These are phyloP conservation scores for Raffaelea arxii DNA, from an alignment of 2,329 filamentous ascomycete species.

Conservation along the genomic window DNA sequence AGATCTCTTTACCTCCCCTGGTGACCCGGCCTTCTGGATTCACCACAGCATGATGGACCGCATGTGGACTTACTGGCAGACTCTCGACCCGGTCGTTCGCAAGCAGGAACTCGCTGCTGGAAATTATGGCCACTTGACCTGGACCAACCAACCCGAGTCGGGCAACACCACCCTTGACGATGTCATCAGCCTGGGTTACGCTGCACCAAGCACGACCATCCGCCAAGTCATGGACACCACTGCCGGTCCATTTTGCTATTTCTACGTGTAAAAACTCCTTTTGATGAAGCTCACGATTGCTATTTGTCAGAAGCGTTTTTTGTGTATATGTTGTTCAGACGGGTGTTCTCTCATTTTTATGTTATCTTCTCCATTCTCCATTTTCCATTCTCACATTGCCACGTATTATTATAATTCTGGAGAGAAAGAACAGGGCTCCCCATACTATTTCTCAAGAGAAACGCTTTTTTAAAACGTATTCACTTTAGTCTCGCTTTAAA, in stretches of 20 bases:
- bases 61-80: constrained; percentile 22
- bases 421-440: too few species aligned
- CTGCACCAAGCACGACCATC: constrained; percentile 12
- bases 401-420: too few species aligned
- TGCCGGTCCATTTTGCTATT: constrained; percentile 20
- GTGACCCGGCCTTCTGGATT: constrained; percentile 19
- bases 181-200: constrained; percentile 14
- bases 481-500: too few species aligned
- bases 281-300: too few species aligned
- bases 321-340: too few species aligned
- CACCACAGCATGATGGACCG: constrained; percentile 22
- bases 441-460: too few species aligned
- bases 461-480: too few species aligned
- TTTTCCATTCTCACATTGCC: too few species aligned
- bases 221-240: constrained; percentile 18
- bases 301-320: too few species aligned
- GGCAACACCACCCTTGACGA: constrained; percentile 17
- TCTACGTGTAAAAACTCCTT: constrained; percentile 14
- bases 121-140: constrained; percentile 15
- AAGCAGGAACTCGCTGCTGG: constrained; percentile 18
- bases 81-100: constrained; percentile 18
- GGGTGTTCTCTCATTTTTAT: too few species aligned
- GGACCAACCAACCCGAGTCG: constrained; percentile 5
- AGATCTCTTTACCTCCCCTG: constrained; percentile 18
- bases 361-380: too few species aligned